phyloP scores from a whole-genome alignment of 2,329 filamentous ascomycete genomes.

The Sclerotinia nivalis region DNA sequence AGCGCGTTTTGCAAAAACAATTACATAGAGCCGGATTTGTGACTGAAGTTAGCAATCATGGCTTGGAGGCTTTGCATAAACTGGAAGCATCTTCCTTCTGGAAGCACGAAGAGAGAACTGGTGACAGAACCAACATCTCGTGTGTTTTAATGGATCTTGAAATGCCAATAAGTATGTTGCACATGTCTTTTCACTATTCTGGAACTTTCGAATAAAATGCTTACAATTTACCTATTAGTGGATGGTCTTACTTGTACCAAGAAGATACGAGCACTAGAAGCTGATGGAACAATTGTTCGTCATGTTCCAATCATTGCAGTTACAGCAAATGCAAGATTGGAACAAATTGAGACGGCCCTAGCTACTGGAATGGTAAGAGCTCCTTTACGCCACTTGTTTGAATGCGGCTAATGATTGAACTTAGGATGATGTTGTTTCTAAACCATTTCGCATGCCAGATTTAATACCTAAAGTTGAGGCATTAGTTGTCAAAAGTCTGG shows the following conservation, averaged over 20 bases:
- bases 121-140: conserved; percentile 51
- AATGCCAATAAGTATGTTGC: conserved; percentile 64
- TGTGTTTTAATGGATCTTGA: conserved; percentile 78
- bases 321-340: conserved; percentile 75
- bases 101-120: conserved; percentile 35
- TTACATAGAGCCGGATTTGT: conserved; percentile 61
- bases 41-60: conserved; percentile 64
- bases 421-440: conserved; percentile 73
- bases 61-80: conserved; percentile 60
- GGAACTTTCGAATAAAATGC: conserved; percentile 36
- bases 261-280: conserved; percentile 68
- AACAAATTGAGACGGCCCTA: conserved; percentile 72
- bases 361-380: conserved; percentile 67
- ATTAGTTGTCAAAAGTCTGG: conserved; percentile 31
- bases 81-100: conserved; percentile 58
- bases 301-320: conserved; percentile 81
- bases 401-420: conserved; percentile 29
- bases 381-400: not conserved
- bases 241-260: conserved; percentile 74
- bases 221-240: conserved; percentile 45
- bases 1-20: conserved; percentile 62
- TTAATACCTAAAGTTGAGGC: conserved; percentile 67
- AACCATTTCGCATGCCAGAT: conserved; percentile 76
- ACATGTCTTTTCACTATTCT: conserved; percentile 64
- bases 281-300: conserved; percentile 57